phyloP scores from a whole-genome alignment of 768 basidiomycete genomes.

The Hemileccinum impolitum region DNA sequence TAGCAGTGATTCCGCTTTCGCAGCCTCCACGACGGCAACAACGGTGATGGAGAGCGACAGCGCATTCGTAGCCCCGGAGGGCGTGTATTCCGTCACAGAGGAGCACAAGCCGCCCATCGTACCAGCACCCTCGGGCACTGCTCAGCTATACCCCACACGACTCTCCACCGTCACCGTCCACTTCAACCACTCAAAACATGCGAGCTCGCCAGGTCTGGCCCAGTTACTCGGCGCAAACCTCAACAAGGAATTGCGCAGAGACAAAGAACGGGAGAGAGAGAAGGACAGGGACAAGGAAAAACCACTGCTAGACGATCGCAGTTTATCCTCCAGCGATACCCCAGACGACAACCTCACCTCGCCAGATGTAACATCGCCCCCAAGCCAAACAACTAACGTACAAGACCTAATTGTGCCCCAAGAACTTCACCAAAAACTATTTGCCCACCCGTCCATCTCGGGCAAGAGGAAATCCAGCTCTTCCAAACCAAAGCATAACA shows the following conservation, averaged over 20 bases:
- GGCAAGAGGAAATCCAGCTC: conserved; percentile 60
- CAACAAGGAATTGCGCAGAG: conserved; percentile 54
- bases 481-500: conserved; percentile 84
- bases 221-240: conserved; percentile 62
- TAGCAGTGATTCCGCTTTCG: conserved; percentile 8
- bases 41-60: conserved; percentile 71
- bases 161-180: conserved; percentile 60
- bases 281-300: conserved; percentile 40
- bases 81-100: conserved; percentile 84
- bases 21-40: conserved; percentile 9
- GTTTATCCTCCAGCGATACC: conserved; percentile 81
- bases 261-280: conserved; percentile 34
- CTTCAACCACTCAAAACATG: conserved; percentile 55
- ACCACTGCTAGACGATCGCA: conserved; percentile 51
- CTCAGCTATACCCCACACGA: conserved; percentile 52
- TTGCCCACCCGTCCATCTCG: conserved; percentile 46
- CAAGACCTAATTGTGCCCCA: conserved; percentile 28
- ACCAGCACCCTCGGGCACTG: conserved; percentile 36
- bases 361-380: conserved; percentile 37
- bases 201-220: conserved; percentile 58
- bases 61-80: conserved; percentile 86
- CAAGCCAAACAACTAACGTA: conserved; percentile 30
- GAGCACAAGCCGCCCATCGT: conserved; percentile 68
- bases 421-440: conserved; percentile 51
- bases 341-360: conserved; percentile 53